These are phyloP conservation scores for Podospora pseudoanserina DNA, from an alignment of 495 filamentous ascomycete species.

Conservation along the genomic window DNA sequence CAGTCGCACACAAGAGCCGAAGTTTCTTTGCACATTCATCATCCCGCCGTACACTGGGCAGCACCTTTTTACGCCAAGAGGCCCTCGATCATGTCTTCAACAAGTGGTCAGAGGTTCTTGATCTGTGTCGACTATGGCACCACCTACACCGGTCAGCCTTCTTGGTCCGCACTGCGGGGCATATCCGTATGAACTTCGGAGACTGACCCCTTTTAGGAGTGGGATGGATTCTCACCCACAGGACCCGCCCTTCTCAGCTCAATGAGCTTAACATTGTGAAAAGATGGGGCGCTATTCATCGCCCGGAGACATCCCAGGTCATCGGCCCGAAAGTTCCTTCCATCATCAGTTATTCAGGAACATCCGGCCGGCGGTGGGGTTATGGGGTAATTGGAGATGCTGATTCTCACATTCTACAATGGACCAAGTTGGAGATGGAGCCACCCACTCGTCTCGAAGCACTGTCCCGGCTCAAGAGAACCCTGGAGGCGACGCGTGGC, in stretches of 20 bases:
- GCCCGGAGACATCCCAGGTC: not conserved
- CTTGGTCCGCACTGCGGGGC: too few relatives aligned
- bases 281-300: not conserved
- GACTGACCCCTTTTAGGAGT: not conserved
- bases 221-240: not conserved
- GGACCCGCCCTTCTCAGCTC: not conserved
- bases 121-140: conserved; percentile 1
- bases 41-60: not conserved
- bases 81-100: not conserved
- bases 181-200: not conserved
- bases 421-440: not conserved
- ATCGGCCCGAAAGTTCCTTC: not conserved
- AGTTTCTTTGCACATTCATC: not conserved
- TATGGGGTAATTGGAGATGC: not conserved
- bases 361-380: not conserved
- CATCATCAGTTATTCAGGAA: not conserved
- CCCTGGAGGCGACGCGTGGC: conserved; percentile 3
- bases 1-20: too few relatives aligned
- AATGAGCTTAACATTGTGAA: not conserved
- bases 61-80: not conserved
- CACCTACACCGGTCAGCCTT: not conserved
- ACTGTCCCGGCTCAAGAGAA: not conserved
- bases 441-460: not conserved
- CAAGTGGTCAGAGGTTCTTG: not conserved
- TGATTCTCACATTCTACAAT: not conserved